A percentile compares a stretch with the other conserved stretches of the same genome.
Conservation (phyloP, 768 basidiomycete species). For the Rubroboletus pulcherrimus region DNA sequence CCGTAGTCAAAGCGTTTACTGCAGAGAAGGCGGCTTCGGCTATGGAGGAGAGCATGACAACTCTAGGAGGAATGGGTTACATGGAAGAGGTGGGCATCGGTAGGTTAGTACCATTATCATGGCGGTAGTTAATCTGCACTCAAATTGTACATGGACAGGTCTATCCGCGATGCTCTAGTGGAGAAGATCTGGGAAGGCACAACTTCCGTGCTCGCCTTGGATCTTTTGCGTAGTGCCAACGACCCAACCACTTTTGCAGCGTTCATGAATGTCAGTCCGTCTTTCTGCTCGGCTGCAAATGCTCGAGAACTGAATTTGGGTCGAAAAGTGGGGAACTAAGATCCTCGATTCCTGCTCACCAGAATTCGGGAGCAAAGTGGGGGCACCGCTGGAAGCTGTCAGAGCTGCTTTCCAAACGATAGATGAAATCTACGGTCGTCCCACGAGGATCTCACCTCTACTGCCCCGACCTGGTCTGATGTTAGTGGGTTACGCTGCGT, state of each 20-base stretch:
- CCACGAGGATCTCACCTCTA: conserved; percentile 38
- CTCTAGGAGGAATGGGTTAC: conserved; percentile 74
- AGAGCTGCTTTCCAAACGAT: conserved; percentile 40
- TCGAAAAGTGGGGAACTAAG: conserved; percentile 48
- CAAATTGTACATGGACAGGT: conserved; percentile 22
- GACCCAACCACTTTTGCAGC: conserved; percentile 42
- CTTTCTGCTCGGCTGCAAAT: background rate
- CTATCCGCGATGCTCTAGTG: conserved; percentile 66
- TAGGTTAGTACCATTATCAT: conserved; percentile 31
- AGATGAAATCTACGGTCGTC: conserved; percentile 36
- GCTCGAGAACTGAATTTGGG: background rate
- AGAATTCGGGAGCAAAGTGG: conserved; percentile 28
- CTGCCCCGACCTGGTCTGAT: conserved; percentile 56
- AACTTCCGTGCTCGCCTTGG: conserved; percentile 61
- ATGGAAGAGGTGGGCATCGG: conserved; percentile 81
- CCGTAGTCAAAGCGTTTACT: conserved; percentile 66
- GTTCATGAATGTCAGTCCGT: conserved; percentile 46
- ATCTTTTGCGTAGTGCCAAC: conserved; percentile 54
- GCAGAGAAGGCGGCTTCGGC: conserved; percentile 59
- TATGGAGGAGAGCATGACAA: conserved; percentile 72
- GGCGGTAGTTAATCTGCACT: background rate
- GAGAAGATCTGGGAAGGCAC: conserved; percentile 88
- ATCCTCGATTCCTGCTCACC: conserved; percentile 43
- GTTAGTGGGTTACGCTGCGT: conserved; percentile 52
- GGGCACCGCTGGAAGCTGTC: conserved; percentile 32